phyloP scores from a whole-genome alignment of 352 stramenopile genomes.

The Phytopythium cucurbitacearum region DNA sequence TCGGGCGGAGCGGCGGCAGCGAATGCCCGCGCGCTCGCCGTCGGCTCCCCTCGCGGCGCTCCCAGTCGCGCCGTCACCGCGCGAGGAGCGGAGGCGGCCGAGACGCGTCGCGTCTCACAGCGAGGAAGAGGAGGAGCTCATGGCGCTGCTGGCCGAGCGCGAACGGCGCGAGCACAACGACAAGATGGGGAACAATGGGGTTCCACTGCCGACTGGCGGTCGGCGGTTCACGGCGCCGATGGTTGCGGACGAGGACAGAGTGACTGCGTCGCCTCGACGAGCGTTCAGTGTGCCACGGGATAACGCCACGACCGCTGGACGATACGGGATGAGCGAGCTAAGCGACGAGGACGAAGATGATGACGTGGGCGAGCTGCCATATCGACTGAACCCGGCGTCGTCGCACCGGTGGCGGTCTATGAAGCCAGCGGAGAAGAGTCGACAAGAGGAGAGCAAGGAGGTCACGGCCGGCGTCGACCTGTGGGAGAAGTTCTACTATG shows the following conservation, averaged over 20 bases:
- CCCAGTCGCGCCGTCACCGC: conserved; percentile 1
- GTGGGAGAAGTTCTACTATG: conserved; percentile 39
- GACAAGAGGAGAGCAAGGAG: conserved; percentile 7
- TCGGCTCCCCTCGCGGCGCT: neutral
- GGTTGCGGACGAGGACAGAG: conserved; percentile 4
- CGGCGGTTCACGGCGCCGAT: conserved; percentile 7
- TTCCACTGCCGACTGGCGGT: neutral
- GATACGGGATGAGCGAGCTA: conserved; percentile 18
- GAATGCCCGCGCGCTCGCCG: neutral
- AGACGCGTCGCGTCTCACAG: conserved; percentile 1
- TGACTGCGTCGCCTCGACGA: neutral
- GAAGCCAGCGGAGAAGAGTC: conserved; percentile 9
- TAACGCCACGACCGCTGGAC: conserved; percentile 10
- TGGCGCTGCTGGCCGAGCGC: conserved; percentile 29
- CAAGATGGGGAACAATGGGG: neutral
- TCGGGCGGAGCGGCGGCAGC: conserved; percentile 4
- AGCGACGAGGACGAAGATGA: conserved; percentile 6
- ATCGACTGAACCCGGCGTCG: conserved; percentile 24
- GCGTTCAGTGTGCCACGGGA: no score
- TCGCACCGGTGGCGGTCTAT: conserved; percentile 25
- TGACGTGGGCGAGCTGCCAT: conserved; percentile 3
- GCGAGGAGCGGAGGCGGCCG: neutral
- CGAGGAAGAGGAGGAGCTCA: conserved; percentile 37
- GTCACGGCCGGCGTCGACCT: conserved; percentile 19
- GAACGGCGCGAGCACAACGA: conserved; percentile 19